phyloP scores from a whole-genome alignment of 139 green algal genomes.

The Edaphochlamys debaryana region DNA sequence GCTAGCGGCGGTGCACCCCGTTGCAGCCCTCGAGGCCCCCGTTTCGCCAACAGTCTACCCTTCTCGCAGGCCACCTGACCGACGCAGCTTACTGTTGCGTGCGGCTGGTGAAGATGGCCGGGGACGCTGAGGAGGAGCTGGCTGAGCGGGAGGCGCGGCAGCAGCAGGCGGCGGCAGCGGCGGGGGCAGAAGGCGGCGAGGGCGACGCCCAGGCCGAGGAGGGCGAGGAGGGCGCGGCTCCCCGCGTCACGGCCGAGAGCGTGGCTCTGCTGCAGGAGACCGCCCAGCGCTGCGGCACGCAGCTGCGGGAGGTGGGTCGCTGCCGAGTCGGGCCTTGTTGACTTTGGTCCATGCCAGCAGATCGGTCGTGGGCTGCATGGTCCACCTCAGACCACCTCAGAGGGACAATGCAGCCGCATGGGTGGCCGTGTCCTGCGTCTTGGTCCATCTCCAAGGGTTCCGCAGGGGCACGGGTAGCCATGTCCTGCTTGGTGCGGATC shows the following conservation, averaged over 20 bases:
- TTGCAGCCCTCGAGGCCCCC: too few relatives aligned
- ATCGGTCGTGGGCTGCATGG: too few relatives aligned
- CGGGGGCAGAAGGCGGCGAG: background rate
- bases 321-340: too few relatives aligned
- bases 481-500: too few relatives aligned
- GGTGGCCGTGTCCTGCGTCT: too few relatives aligned
- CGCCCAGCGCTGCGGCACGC: background rate
- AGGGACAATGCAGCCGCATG: too few relatives aligned
- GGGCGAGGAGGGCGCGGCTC: background rate
- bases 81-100: constrained; percentile 30
- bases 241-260: constrained; percentile 22
- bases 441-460: too few relatives aligned
- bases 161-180: background rate
- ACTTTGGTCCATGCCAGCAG: too few relatives aligned
- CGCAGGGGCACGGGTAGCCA: too few relatives aligned
- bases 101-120: constrained; percentile 6
- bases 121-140: constrained; percentile 38
- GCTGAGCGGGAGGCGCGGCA: constrained; percentile 6
- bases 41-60: background rate
- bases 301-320: constrained; percentile 4
- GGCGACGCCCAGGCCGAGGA: background rate
- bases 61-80: constrained; percentile 2
- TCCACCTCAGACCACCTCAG: too few relatives aligned
- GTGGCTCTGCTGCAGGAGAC: constrained; percentile 37
- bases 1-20: background rate